Percentiles rank a stretch among this genome's conserved stretches.
phyloP scores from a whole-genome alignment of 257 asterid species.

The Forsythia viridissima region DNA sequence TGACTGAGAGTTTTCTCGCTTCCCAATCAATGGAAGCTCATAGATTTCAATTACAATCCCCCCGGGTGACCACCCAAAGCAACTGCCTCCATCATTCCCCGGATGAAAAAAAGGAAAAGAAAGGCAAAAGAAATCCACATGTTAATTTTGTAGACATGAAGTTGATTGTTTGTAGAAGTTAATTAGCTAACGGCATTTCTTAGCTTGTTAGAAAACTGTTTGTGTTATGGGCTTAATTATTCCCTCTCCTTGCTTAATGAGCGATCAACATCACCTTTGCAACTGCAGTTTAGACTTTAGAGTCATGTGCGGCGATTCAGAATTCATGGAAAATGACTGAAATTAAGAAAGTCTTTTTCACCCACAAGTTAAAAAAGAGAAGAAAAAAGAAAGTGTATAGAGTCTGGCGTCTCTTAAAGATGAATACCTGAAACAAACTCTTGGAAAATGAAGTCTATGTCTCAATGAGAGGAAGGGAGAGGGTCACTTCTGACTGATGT shows the following conservation, averaged over 20 bases:
- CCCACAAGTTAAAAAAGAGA: not conserved
- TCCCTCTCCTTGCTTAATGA: not conserved
- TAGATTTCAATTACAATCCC: not conserved
- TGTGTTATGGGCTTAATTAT: not conserved
- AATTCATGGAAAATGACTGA: not conserved
- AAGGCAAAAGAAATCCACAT: not conserved
- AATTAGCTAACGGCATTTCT: not conserved
- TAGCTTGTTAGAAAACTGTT: not conserved
- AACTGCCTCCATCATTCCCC: not conserved
- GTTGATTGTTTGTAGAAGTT: not conserved
- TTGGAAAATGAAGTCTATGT: not conserved
- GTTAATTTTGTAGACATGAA: constrained; percentile 4
- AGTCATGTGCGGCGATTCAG: not conserved
- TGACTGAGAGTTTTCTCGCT: not conserved
- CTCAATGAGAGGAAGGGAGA: not conserved
- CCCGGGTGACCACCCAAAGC: constrained; percentile 11
- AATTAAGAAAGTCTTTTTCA: too few relatives aligned
- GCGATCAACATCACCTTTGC: not conserved
- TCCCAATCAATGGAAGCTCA: not conserved
- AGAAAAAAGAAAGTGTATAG: not conserved
- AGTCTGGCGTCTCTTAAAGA: not conserved
- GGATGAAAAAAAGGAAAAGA: not conserved
- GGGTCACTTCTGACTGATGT: not conserved
- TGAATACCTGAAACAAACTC: not conserved
- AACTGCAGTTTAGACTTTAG: not conserved